A percentile compares a stretch with the other conserved stretches of the same genome.
Evolutionary conservation across 1,284 basidiomycete genomes (phyloP).

Genomic region (Ganoderma meredithae): DNA sequence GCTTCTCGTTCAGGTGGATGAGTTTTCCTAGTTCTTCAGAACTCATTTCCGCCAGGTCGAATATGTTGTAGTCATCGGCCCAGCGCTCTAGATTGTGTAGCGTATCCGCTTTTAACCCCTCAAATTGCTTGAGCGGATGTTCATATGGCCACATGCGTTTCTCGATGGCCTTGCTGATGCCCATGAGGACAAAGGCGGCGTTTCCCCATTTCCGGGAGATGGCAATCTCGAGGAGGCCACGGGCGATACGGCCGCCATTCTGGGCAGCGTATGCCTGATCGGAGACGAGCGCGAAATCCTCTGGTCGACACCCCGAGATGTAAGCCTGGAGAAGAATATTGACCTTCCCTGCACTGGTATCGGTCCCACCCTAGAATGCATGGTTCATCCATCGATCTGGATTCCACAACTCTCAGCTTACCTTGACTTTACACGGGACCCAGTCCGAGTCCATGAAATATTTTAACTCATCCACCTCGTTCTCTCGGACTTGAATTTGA

Average conservation of each 20-base stretch:
- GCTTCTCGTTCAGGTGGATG: conserved; percentile 87
- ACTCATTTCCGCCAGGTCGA: conserved; percentile 80
- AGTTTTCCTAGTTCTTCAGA: conserved; percentile 83
- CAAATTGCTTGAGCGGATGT: conserved; percentile 88
- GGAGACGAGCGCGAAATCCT: conserved; percentile 97
- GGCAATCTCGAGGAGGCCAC: conserved; percentile 94
- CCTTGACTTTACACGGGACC: conserved; percentile 84
- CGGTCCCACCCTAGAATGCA: not conserved
- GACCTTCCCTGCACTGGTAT: conserved; percentile 58
- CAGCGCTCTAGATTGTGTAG: conserved; percentile 83
- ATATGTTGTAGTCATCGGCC: conserved; percentile 85
- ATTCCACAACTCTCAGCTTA: conserved; percentile 40
- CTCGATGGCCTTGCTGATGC: conserved; percentile 94
- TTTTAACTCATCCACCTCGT: conserved; percentile 88
- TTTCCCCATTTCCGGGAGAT: conserved; percentile 93
- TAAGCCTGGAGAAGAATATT: conserved; percentile 95
- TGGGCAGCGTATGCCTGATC: conserved; percentile 94
- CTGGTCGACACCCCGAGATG: conserved; percentile 83
- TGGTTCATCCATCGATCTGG: not conserved
- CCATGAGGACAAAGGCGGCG: conserved; percentile 83
- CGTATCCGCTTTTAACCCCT: conserved; percentile 76
- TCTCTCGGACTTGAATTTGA: conserved; percentile 94
- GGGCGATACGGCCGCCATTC: conserved; percentile 94
- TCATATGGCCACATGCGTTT: conserved; percentile 96
- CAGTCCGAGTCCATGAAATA: conserved; percentile 70